phyloP scores from a whole-genome alignment of 2,329 filamentous ascomycete species.

The Fusarium mangiferae region DNA sequence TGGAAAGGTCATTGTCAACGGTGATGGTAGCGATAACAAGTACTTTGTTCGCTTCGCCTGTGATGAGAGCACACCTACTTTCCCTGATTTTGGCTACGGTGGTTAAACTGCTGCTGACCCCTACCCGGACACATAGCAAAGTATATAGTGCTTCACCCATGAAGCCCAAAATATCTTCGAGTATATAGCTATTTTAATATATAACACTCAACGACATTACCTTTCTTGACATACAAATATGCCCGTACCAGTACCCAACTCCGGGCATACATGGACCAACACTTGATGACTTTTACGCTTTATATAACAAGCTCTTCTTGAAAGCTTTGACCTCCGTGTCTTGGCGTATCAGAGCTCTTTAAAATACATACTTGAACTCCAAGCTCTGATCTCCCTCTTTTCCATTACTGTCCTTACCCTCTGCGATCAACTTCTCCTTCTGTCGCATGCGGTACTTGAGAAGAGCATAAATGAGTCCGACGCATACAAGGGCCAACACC shows the following conservation, averaged over 20 bases:
- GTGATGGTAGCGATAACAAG: neutral
- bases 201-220: neutral
- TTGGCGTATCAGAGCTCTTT: neutral
- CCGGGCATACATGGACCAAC: too few species aligned
- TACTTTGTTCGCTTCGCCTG: slow-evolving; percentile 8
- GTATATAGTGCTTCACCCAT: neutral
- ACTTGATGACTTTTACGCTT: neutral
- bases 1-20: slow-evolving; percentile 1
- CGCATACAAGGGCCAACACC: slow-evolving; percentile 37
- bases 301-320: too few species aligned
- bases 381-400: slow-evolving; percentile 27
- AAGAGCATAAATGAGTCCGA: slow-evolving; percentile 42
- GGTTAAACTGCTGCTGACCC: neutral
- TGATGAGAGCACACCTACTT: neutral
- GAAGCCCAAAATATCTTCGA: neutral
- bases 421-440: slow-evolving; percentile 39
- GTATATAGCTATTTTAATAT: neutral
- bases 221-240: neutral
- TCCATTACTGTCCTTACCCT: slow-evolving; percentile 37
- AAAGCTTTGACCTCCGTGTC: accelerated
- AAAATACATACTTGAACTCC: slow-evolving; percentile 44
- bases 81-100: neutral
- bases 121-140: neutral
- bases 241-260: accelerated
- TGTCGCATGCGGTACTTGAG: slow-evolving; percentile 44